Evolutionary conservation across 2,329 filamentous ascomycete species (phyloP).

Genomic region (Akanthomyces dipterigenus): DNA sequence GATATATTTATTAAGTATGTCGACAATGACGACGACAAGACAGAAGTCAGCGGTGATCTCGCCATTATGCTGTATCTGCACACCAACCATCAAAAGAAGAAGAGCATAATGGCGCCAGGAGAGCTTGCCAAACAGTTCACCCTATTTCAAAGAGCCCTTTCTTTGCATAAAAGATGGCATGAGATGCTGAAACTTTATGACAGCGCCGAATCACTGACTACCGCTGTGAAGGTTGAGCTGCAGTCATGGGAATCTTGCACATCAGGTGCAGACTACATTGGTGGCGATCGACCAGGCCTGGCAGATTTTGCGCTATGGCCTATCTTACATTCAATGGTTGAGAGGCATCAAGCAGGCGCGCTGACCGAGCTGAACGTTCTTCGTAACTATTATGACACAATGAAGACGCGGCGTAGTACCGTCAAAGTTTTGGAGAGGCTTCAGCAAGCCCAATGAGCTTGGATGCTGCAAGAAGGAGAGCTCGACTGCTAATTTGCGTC

Average conservation of each 20-base stretch:
- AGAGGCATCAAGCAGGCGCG: constrained; percentile 24
- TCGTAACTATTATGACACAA: constrained; percentile 30
- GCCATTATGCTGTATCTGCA: constrained; percentile 57
- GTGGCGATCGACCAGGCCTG: constrained; percentile 34
- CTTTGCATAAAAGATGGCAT: not conserved
- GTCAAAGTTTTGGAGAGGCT: constrained; percentile 15
- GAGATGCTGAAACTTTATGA: not conserved
- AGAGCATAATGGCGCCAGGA: constrained; percentile 17
- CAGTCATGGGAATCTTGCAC: constrained; percentile 34
- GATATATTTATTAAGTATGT: constrained; percentile 40
- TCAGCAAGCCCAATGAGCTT: not conserved
- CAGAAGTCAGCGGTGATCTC: constrained; percentile 41
- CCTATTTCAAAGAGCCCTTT: constrained; percentile 36
- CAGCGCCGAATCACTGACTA: constrained; percentile 11
- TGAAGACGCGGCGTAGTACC: constrained; percentile 19
- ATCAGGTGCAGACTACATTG: constrained; percentile 34
- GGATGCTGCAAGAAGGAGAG: no score
- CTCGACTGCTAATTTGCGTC: not conserved
- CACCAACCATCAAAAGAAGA: constrained; percentile 36
- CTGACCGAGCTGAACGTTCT: constrained; percentile 27
- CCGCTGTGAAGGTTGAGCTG: constrained; percentile 27
- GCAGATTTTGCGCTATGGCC: constrained; percentile 55
- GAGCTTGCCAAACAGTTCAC: constrained; percentile 32
- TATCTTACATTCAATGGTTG: constrained; percentile 40
- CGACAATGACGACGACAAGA: constrained; percentile 45